phyloP scores from a whole-genome alignment of 1,284 basidiomycete genomes.

The Apiotrichum mycotoxinovorans region DNA sequence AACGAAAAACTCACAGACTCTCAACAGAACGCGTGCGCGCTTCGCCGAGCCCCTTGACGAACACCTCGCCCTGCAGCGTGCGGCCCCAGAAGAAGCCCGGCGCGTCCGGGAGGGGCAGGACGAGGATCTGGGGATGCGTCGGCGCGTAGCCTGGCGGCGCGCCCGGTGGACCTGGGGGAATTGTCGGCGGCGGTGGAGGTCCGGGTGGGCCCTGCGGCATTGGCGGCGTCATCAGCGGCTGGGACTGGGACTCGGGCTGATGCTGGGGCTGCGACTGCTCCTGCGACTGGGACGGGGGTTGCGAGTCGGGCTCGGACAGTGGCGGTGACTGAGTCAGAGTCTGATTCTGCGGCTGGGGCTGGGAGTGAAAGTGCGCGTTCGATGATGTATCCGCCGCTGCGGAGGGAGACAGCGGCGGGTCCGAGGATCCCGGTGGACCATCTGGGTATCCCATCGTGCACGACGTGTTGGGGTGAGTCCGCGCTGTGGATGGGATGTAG shows the following conservation, averaged over 20 bases:
- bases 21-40: constrained; percentile 26
- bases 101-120: constrained; percentile 42
- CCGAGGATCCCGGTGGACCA: background rate
- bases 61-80: constrained; percentile 45
- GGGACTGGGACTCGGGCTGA: too few relatives aligned
- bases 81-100: constrained; percentile 45
- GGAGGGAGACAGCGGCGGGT: background rate
- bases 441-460: background rate
- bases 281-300: too few relatives aligned
- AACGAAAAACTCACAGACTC: constrained; percentile 29
- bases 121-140: constrained; percentile 44
- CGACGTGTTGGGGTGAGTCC: background rate
- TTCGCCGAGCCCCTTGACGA: constrained; percentile 45
- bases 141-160: constrained; percentile 39
- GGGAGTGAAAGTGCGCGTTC: too few relatives aligned
- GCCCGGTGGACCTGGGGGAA: constrained; percentile 2
- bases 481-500: background rate
- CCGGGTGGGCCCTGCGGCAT: too few relatives aligned
- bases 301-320: too few relatives aligned
- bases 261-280: too few relatives aligned
- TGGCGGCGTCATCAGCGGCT: too few relatives aligned
- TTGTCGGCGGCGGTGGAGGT: too few relatives aligned
- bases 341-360: too few relatives aligned
- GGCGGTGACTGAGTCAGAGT: too few relatives aligned
- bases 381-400: too few relatives aligned